phyloP scores from a whole-genome alignment of 768 basidiomycete genomes.

The Kwoniella shandongensis region DNA sequence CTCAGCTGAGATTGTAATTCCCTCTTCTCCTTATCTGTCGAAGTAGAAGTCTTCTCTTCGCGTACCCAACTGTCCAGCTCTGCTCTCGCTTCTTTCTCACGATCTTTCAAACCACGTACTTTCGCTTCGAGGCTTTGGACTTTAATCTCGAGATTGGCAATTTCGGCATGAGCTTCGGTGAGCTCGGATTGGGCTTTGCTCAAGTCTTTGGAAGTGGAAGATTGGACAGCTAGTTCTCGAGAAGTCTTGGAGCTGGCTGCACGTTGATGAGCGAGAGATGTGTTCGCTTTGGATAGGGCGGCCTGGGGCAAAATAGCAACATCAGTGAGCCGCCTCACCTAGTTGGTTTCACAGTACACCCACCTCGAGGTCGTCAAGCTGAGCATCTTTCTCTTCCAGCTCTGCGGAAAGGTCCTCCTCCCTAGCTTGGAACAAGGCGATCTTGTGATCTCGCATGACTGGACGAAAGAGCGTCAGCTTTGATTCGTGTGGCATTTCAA shows the following conservation, averaged over 20 bases:
- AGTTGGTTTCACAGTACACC: too few species aligned
- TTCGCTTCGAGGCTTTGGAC: constrained; percentile 30
- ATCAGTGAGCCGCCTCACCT: neutral
- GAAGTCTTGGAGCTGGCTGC: constrained; percentile 7
- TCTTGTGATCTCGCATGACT: constrained; percentile 50
- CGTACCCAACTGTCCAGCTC: constrained; percentile 31
- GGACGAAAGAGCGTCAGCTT: neutral
- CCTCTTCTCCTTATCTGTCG: constrained; percentile 32
- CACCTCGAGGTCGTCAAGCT: constrained; percentile 34
- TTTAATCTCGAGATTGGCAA: constrained; percentile 20
- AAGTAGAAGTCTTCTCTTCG: constrained; percentile 32
- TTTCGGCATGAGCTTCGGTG: constrained; percentile 14
- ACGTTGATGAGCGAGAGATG: constrained; percentile 29
- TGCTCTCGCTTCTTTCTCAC: constrained; percentile 28
- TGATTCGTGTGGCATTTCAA: too few species aligned
- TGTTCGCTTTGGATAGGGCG: constrained; percentile 22
- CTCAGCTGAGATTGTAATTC: constrained; percentile 29
- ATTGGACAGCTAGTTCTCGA: neutral
- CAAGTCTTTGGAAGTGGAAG: constrained; percentile 7
- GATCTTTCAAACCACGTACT: constrained; percentile 26
- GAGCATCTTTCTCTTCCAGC: constrained; percentile 33
- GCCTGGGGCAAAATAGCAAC: constrained; percentile 15
- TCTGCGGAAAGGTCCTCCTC: constrained; percentile 37
- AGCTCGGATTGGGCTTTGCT: constrained; percentile 20
- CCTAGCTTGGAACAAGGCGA: constrained; percentile 38